Conservation (phyloP, 2,329 filamentous ascomycete genomes). For the Colletotrichum zoysiae region DNA sequence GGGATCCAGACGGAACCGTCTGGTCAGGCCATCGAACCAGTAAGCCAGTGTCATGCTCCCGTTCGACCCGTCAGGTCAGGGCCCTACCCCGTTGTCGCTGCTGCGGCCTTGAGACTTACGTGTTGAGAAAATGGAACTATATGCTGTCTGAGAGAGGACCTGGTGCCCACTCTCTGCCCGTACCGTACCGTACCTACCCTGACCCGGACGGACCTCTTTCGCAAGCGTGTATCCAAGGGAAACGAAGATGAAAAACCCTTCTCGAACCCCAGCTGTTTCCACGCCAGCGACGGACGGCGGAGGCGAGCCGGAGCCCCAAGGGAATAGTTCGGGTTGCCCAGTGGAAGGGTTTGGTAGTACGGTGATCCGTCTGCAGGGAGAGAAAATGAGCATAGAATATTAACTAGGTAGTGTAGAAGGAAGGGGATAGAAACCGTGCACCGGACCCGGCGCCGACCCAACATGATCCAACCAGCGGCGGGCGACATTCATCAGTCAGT, state of each 20-base stretch:
- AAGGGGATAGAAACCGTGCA: slow-evolving; percentile 16
- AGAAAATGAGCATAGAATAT: slow-evolving; percentile 17
- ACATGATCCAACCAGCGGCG: not conserved
- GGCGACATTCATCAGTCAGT: not conserved
- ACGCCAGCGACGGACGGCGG: slow-evolving; percentile 15
- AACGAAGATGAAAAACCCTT: slow-evolving; percentile 5
- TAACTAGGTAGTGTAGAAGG: not conserved
- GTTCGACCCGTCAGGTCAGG: slow-evolving; percentile 17
- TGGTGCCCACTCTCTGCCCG: slow-evolving; percentile 2
- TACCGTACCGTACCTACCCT: not conserved
- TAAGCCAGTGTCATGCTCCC: slow-evolving; percentile 3
- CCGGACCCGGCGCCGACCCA: slow-evolving; percentile 9
- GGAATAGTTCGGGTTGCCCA: slow-evolving; percentile 37
- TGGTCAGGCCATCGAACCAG: not conserved
- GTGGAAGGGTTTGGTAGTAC: slow-evolving; percentile 37
- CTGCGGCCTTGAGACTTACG: not conserved
- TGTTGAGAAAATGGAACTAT: slow-evolving; percentile 3
- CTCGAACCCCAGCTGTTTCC: slow-evolving; percentile 25
- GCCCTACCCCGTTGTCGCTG: slow-evolving; percentile 5
- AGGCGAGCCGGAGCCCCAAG: slow-evolving; percentile 1
- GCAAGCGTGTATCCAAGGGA: slow-evolving; percentile 11
- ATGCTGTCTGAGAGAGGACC: slow-evolving; percentile 2
- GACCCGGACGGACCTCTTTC: not conserved
- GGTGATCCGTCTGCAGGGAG: slow-evolving; percentile 27
- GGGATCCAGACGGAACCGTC: slow-evolving; percentile 10